Base-by-base conservation (phyloP, 1,284 basidiomycete genomes). In the Austroboletus novae-zelandiae region DNA sequence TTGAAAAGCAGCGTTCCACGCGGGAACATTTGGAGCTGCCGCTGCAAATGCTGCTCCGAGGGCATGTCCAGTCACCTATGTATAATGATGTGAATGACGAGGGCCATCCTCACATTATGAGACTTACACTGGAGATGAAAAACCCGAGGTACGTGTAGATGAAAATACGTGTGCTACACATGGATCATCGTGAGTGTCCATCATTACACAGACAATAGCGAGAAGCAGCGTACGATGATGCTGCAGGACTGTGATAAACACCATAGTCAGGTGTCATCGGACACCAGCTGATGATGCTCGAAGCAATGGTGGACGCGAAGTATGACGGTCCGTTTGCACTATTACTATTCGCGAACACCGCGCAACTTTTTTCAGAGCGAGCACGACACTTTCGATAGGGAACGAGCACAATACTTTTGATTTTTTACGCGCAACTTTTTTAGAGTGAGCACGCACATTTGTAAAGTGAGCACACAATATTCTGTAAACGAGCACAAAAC, bases 81-180 rank as follows among this genome's bases (percentile, higher is more conserved):
- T 36, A 48, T n/a, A 2, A 45, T n/a, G 32, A 11, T 34, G 15
- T 34, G 32, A n/a, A 34, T 14, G 13, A n/a, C 32, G 4, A 11
- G 15, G 32, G 13, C 4, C 8, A 27, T 27, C 8, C 8, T 27
- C 23, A 9, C 8, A 14, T 14, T 34, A 2, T 34, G 25, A 20
- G n/a, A 66, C 79, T 55, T 57, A 79, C 80, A 55, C 78, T 81
- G 3, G 85, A 74, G 11, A 77, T 50, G 34, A 86, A 65, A 54
- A 89, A 78, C 2, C 86, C 89, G 9, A 83, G 66, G 61, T 86
- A 91, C 3, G 82, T 80, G 58, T 79, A 83, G 9, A 74, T 29
- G 66, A 90, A 91, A 27, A 89, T 73, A 18, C 72, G 68, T 18
- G 58, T 50, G 44, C 77, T 84, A 61, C 2, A 50, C 13, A 8